Conservation (phyloP, 768 basidiomycete genomes). For the Calocybe gangraenosa region DNA sequence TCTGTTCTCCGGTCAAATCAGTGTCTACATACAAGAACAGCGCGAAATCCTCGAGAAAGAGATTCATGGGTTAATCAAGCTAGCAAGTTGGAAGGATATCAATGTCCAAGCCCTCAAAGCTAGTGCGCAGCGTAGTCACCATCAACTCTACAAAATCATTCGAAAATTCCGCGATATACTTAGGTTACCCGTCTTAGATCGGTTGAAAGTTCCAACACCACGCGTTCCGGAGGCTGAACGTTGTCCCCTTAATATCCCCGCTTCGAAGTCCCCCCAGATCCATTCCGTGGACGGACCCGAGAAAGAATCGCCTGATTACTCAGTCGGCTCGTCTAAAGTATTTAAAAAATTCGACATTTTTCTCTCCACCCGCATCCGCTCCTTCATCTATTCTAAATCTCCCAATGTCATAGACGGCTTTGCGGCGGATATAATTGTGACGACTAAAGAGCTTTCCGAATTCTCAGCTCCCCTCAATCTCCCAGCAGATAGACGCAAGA, state of each 20-base stretch:
- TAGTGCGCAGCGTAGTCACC: constrained; percentile 87
- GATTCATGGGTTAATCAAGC: constrained; percentile 79
- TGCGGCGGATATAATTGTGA: constrained; percentile 59
- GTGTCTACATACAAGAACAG: constrained; percentile 48
- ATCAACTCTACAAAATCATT: constrained; percentile 84
- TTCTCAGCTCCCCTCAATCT: constrained; percentile 37
- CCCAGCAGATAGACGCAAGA: constrained; percentile 48
- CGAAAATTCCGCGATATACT: constrained; percentile 90
- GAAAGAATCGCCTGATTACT: constrained; percentile 9
- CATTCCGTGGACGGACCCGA: constrained; percentile 7
- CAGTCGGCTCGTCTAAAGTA: constrained; percentile 45
- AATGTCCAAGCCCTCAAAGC: constrained; percentile 92
- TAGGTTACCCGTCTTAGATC: constrained; percentile 59
- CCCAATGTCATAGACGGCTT: constrained; percentile 48
- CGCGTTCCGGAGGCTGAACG: constrained; percentile 30
- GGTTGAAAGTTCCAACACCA: constrained; percentile 32
- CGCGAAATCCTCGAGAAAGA: constrained; percentile 70
- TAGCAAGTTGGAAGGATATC: constrained; percentile 98
- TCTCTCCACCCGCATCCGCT: constrained; percentile 36
- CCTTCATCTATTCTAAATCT: constrained; percentile 35
- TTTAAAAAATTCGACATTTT: constrained; percentile 45
- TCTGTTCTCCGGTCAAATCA: constrained; percentile 52
- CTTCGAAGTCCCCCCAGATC: neutral
- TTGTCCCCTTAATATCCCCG: constrained; percentile 5
- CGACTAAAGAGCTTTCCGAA: constrained; percentile 52